These are phyloP conservation scores for Cladosporium sp. DNA, from an alignment of 2,329 filamentous ascomycete genomes.

Conservation along the genomic window DNA sequence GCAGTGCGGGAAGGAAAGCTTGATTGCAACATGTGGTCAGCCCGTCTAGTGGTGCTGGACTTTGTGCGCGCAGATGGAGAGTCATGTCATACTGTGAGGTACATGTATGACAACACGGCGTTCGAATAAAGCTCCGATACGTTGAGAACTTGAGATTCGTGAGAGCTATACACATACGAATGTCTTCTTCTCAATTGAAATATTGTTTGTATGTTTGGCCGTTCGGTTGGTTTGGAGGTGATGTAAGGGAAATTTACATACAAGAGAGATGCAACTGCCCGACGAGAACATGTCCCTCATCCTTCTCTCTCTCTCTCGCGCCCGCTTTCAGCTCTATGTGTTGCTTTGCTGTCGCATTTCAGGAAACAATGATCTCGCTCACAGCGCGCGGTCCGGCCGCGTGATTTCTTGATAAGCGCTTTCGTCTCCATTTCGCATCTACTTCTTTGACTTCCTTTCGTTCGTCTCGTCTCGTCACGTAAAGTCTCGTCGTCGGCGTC, in stretches of 20 bases:
- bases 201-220: not conserved
- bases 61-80: no score
- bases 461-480: not conserved
- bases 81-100: no score
- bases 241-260: not conserved
- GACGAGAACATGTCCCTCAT: not conserved
- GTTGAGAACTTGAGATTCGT: not conserved
- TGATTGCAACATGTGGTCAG: no score
- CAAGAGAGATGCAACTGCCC: not conserved
- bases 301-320: not conserved
- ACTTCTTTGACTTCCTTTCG: not conserved
- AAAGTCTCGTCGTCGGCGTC: not conserved
- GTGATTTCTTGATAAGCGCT: not conserved
- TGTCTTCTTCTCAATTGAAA: not conserved
- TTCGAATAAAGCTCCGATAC: no score
- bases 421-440: not conserved
- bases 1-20: no score
- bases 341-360: not conserved
- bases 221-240: not conserved
- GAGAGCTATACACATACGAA: not conserved
- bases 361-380: not conserved
- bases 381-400: slow-evolving; percentile 4
- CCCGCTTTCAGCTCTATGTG: not conserved
- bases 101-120: no score
- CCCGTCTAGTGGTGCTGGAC: no score